Conservation (phyloP, 2,329 filamentous ascomycete species). For the Aureobasidium sp. region DNA sequence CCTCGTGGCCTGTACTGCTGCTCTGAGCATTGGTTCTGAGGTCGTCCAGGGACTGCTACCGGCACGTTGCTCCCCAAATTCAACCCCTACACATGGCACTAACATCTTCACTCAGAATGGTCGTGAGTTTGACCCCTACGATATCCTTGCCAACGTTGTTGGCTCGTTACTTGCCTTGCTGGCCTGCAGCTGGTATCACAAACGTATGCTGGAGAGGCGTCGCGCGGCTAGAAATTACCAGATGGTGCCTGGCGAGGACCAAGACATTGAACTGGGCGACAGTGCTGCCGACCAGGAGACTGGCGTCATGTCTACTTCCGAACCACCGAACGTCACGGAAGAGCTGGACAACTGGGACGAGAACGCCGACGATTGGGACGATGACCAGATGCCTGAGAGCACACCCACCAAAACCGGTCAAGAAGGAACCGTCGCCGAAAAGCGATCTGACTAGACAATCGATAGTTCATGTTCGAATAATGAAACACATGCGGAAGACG, state of each 20-base stretch:
- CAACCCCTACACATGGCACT: neutral
- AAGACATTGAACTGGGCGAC: conserved; percentile 71
- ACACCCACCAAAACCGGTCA: conserved; percentile 20
- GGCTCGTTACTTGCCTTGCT: conserved; percentile 66
- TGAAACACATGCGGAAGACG: neutral
- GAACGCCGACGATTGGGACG: conserved; percentile 63
- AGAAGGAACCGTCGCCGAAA: conserved; percentile 29
- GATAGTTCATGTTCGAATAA: neutral
- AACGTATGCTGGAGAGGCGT: conserved; percentile 86
- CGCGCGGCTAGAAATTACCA: conserved; percentile 65
- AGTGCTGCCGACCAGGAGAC: conserved; percentile 31
- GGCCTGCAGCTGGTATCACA: conserved; percentile 85
- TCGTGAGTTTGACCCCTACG: conserved; percentile 62
- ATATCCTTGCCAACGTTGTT: conserved; percentile 79
- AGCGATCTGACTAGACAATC: conserved; percentile 30
- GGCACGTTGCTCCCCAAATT: conserved; percentile 33
- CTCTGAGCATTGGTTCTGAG: conserved; percentile 65
- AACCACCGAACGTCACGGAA: conserved; percentile 60
- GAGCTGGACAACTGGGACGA: conserved; percentile 94
- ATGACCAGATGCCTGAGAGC: conserved; percentile 36
- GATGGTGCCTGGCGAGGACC: conserved; percentile 53
- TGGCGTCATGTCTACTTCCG: conserved; percentile 46
- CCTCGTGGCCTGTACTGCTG: conserved; percentile 66
- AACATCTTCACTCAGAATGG: conserved; percentile 28
- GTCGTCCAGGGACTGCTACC: conserved; percentile 66